Percentiles rank a stretch among this genome's conserved stretches.
phyloP scores from a whole-genome alignment of 768 basidiomycete species.

The Kondoa malvinella region DNA sequence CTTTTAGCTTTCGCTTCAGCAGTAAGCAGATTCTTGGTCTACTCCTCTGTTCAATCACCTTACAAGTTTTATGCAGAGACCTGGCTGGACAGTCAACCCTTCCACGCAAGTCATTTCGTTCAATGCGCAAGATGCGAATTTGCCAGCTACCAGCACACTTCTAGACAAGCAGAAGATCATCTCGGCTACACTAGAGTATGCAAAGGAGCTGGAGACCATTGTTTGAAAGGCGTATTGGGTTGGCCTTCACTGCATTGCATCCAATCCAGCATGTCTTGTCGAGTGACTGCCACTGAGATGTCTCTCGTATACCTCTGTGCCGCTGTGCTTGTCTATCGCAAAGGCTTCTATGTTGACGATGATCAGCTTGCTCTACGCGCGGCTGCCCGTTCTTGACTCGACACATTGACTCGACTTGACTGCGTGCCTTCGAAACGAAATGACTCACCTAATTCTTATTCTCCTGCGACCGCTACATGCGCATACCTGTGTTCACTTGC shows the following conservation, averaged over 20 bases:
- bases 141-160: slow-evolving; percentile 49
- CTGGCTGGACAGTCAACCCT: slow-evolving; percentile 43
- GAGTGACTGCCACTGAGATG: background rate
- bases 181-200: slow-evolving; percentile 56
- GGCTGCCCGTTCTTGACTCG: too few relatives aligned
- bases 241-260: background rate
- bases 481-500: too few relatives aligned
- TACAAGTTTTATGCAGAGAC: background rate
- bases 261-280: background rate
- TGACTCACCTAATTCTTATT: too few relatives aligned
- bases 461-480: too few relatives aligned
- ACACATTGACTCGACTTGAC: too few relatives aligned
- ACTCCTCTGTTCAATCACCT: background rate
- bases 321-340: too few relatives aligned
- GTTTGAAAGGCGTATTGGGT: slow-evolving; percentile 38
- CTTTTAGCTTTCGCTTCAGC: slow-evolving; percentile 63
- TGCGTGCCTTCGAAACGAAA: too few relatives aligned
- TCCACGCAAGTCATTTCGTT: slow-evolving; percentile 55
- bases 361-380: too few relatives aligned
- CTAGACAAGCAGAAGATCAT: slow-evolving; percentile 76
- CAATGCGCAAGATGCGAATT: slow-evolving; percentile 13
- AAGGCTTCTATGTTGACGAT: too few relatives aligned
- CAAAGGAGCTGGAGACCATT: slow-evolving; percentile 77
- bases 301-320: background rate
- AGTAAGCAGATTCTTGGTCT: slow-evolving; percentile 35